A percentile compares a stretch with the other conserved stretches of the same genome.
These are phyloP conservation scores for Phaeosphaeriaceae sp. DNA, from an alignment of 2,329 filamentous ascomycete species.

Conservation along the genomic window DNA sequence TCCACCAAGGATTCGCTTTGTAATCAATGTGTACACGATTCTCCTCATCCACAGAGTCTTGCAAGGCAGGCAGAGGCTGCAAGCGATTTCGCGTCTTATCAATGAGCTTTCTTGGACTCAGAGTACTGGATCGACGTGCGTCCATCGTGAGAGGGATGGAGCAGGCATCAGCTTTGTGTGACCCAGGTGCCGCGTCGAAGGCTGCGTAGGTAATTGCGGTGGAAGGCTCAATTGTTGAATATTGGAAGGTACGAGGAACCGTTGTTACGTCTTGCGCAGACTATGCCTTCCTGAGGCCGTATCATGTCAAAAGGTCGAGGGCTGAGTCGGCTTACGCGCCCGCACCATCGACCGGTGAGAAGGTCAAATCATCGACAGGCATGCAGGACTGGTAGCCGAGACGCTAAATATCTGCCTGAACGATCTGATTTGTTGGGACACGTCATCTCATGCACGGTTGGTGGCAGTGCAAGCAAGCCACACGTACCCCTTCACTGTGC, in stretches of 20 bases:
- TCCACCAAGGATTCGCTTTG: conserved; percentile 1
- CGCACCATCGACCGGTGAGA: background rate
- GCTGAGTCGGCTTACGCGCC: background rate
- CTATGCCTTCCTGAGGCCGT: background rate
- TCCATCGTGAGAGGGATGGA: background rate
- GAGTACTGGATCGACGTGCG: background rate
- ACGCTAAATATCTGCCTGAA: background rate
- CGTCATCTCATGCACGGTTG: background rate
- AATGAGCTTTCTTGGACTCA: background rate
- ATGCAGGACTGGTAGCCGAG: background rate
- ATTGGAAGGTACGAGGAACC: no score
- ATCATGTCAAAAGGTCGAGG: background rate
- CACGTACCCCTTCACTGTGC: no score
- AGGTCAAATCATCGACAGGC: background rate
- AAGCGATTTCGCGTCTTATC: background rate
- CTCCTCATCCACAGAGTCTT: background rate
- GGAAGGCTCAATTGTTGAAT: no score
- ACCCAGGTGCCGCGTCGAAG: background rate
- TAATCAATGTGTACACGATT: background rate
- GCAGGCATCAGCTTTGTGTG: background rate
- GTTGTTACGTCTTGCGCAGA: background rate
- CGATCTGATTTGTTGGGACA: background rate
- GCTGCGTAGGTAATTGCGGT: background rate
- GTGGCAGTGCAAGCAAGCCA: background rate
- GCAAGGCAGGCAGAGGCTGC: background rate